phyloP scores from a whole-genome alignment of 495 filamentous ascomycete genomes.

The Trypethelium eluteriae region DNA sequence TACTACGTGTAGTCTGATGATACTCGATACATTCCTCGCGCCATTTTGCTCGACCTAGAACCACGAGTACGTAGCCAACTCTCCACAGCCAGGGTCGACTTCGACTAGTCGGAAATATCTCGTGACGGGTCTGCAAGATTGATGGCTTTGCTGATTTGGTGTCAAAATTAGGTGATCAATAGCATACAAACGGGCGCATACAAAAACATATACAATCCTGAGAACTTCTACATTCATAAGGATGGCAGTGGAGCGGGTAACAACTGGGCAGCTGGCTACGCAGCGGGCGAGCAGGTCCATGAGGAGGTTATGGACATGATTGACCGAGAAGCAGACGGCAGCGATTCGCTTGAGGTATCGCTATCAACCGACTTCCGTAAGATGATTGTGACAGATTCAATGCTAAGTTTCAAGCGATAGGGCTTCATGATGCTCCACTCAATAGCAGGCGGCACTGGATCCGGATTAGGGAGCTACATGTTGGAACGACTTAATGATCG shows the following conservation, averaged over 20 bases:
- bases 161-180: conserved; percentile 63
- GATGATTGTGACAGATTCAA: background rate
- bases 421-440: conserved; percentile 98
- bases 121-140: background rate
- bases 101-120: background rate
- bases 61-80: conserved; percentile 56
- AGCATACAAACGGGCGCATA: conserved; percentile 86
- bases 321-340: conserved; percentile 94
- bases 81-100: no score
- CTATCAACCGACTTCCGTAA: no score
- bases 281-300: conserved; percentile 81
- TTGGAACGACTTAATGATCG: conserved; percentile 95
- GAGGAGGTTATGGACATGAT: conserved; percentile 99
- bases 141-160: background rate
- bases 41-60: conserved; percentile 91
- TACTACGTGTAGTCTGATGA: conserved; percentile 61
- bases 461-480: conserved; percentile 86
- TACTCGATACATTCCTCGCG: conserved; percentile 93
- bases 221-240: conserved; percentile 94
- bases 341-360: conserved; percentile 80
- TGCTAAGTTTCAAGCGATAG: conserved; percentile 32
- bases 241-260: conserved; percentile 90
- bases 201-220: conserved; percentile 97
- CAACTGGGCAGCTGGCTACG: conserved; percentile 95
- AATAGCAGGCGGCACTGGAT: conserved; percentile 94